Evolutionary conservation across 371 early-diverging fungal genomes (phyloP), one percentile per base, ranked within the genome.

Genomic region (Lichtheimia ornata): DNA sequence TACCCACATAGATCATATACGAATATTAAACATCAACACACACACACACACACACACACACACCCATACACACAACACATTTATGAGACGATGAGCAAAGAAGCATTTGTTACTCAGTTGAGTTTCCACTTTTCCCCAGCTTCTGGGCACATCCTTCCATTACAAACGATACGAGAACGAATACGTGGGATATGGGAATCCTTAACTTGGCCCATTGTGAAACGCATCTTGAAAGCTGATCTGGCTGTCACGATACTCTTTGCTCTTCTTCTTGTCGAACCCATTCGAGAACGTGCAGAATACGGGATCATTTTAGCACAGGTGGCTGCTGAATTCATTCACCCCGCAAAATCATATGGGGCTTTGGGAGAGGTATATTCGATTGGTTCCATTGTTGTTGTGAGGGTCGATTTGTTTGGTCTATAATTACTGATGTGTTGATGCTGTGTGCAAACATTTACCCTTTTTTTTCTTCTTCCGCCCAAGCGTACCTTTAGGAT

Each of bases 241-340:
- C 61, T 74, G 54, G 77, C 77, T 9, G 71, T 77, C 2, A 74
- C 75, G 1, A 64, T 77, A 28, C 66, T 73, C 2, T 63, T 80
- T 30, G 67, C 65, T 1, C 47, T 80, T n/a, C 20, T 73, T 5
- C 27, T 74, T 30, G 49, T 71, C 12, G 65, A 77, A 28, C 65
- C 77, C 5, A 61, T 77, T 12, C 64, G 69, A 25, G 22, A 61
- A 9, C 30, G 58, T 6, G 55, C 69, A 2, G 65, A 65, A 1
- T 55, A 60, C 20, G 63, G 72, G 6, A 64, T 71, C 14, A 66
- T 77, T 17, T 49, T 80, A 5, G 75, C 72, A 4, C 66, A 66
- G 4, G 67, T 77, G 12, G 77, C 80, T n/a, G 75, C 75, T 1
- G 75, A 80, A 20, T 80, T 80, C 58, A 72, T 77, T 2, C 75